A percentile compares a stretch with the other conserved stretches of the same genome.
Evolutionary conservation across 768 basidiomycete genomes (phyloP).

Genomic region (Austroboletus eburneus): DNA sequence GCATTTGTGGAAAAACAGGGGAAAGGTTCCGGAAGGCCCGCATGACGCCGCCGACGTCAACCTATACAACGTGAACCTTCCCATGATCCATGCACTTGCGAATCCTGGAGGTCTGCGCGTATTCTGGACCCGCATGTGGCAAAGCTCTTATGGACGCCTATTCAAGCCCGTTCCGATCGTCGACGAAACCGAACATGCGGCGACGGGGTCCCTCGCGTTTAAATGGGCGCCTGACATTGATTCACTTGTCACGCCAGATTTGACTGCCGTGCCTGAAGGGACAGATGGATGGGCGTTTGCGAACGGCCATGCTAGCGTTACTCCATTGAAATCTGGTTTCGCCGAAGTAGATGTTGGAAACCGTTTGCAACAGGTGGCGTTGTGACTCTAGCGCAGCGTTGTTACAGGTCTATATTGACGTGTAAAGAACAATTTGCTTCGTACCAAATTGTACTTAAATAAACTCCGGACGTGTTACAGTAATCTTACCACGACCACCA

Average conservation of each 20-base stretch:
- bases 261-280: slow-evolving; percentile 61
- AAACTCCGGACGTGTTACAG: too few species aligned
- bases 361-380: slow-evolving; percentile 14
- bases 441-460: too few species aligned
- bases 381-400: slow-evolving; percentile 48
- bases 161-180: slow-evolving; percentile 49
- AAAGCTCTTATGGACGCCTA: slow-evolving; percentile 77
- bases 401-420: too few species aligned
- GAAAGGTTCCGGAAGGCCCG: slow-evolving; percentile 55
- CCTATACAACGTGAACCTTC: slow-evolving; percentile 85
- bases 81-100: slow-evolving; percentile 36
- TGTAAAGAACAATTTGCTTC: too few species aligned
- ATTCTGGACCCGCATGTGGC: slow-evolving; percentile 81
- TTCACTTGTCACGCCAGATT: slow-evolving; percentile 58
- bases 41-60: slow-evolving; percentile 67
- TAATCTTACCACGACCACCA: too few species aligned
- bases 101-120: slow-evolving; percentile 52
- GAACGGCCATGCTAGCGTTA: slow-evolving; percentile 69
- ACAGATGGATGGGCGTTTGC: slow-evolving; percentile 80
- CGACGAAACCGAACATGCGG: slow-evolving; percentile 5
- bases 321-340: slow-evolving; percentile 72
- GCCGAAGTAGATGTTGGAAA: slow-evolving; percentile 42
- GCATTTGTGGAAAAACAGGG: slow-evolving; percentile 85
- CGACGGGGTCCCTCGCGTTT: slow-evolving; percentile 47
- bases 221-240: slow-evolving; percentile 72